Base-by-base conservation (phyloP, 75 land plant genomes). In the Ceratopteris richardii region DNA sequence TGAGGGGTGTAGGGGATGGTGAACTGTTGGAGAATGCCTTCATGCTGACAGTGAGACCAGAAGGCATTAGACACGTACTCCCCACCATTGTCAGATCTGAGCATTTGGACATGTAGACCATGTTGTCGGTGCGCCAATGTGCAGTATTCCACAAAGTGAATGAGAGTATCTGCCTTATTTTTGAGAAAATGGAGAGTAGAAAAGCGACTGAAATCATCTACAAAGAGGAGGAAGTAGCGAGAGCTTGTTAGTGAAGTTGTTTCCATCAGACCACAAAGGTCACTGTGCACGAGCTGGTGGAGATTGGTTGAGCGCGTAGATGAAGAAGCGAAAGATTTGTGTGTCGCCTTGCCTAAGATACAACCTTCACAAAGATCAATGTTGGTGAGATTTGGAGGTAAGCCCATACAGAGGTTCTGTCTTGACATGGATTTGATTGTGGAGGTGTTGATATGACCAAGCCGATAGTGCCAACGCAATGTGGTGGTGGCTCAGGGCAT, bases 241-340 rank as follows among this genome's bases (percentile, higher is more conserved):
- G 37, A 66, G 18, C 51, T 31, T 30, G 1, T n/a, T 10, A 28
- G 43, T 11, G 60, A 41, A n/a, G 12, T 9, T 4, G 68, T 46
- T 29, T 47, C 18, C 60, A 66, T 66, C 18, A 60, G 51, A 21
- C 53, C 68, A 66, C 68, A 66, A 1, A 66, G 11, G 30, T 57
- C 60, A 27, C 9, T 16, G 29, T 66, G 60, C 29, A 66, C 50
- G 17, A 66, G 30, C 25, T 52, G 54, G 27, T 22, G 18, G 7
- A 24, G 29, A 1, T 52, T 25, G 2, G 54, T 3, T 2, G 54
- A 22, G 3, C 29, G 29, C 22, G 54, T 19, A 2, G 9, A 4
- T 1, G 54, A 52, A 24, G 24, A 1, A 3, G 24, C 28, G 14
- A 24, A 26, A 26, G 1, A 2, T 24, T 52, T 21, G 6, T 52